phyloP scores from a whole-genome alignment of 2,329 filamentous ascomycete species.

The Arthrobotrys sinensis region DNA sequence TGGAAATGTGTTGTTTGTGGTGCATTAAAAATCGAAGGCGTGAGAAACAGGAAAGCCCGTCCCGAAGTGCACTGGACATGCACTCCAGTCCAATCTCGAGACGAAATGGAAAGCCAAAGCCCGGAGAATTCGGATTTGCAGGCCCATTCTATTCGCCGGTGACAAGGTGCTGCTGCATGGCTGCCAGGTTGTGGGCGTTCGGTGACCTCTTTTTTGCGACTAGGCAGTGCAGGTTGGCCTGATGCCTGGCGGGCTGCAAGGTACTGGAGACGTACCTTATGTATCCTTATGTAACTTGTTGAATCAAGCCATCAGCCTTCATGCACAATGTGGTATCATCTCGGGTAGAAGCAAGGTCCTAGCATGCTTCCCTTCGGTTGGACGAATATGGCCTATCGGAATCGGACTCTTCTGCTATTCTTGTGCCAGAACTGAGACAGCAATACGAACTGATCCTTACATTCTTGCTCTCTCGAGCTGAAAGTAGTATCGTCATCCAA shows the following conservation, averaged over 20 bases:
- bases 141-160: constrained; percentile 48
- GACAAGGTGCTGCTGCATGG: constrained; percentile 24
- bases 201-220: constrained; percentile 49
- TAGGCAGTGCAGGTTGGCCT: constrained; percentile 38
- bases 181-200: constrained; percentile 36
- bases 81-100: too few species aligned
- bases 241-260: constrained; percentile 32
- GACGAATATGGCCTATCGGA: constrained; percentile 46
- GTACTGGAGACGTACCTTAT: constrained; percentile 5
- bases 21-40: constrained; percentile 28
- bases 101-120: background rate
- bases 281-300: constrained; percentile 13
- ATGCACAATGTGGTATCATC: constrained; percentile 25
- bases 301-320: constrained; percentile 12
- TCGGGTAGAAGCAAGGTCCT: constrained; percentile 38
- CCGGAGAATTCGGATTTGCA: constrained; percentile 46
- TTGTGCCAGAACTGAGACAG: constrained; percentile 44
- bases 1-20: constrained; percentile 55
- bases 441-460: constrained; percentile 27
- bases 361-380: constrained; percentile 43
- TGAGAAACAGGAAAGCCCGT: constrained; percentile 34
- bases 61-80: too few species aligned
- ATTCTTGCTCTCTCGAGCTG: constrained; percentile 18
- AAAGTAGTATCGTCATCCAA: constrained; percentile 11
- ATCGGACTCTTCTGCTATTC: constrained; percentile 46